phyloP scores from a whole-genome alignment of 352 stramenopile genomes.

The Pelagophyceae sp. region DNA sequence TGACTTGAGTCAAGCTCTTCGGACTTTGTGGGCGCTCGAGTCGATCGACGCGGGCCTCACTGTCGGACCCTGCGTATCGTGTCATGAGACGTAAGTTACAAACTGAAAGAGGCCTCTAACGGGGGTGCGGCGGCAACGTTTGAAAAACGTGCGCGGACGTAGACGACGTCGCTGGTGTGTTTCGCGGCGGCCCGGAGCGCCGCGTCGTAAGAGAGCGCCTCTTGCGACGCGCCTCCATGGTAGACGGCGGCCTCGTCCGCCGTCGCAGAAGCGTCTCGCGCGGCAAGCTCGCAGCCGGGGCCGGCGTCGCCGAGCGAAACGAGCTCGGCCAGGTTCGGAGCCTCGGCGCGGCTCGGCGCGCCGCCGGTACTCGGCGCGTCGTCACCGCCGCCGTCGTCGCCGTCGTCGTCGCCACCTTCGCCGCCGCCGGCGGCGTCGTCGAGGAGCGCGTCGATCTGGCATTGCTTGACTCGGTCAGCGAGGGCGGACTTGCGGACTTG shows the following conservation, averaged over 20 bases:
- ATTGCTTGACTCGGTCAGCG: background rate
- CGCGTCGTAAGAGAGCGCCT: background rate
- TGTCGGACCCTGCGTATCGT: no score
- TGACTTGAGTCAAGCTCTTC: no score
- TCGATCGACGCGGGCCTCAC: no score
- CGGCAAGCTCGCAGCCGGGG: background rate
- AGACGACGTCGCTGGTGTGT: background rate
- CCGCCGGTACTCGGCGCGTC: no score
- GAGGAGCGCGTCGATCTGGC: background rate
- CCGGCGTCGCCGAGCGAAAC: background rate
- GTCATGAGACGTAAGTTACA: no score
- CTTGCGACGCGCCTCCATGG: no score
- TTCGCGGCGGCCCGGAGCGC: background rate
- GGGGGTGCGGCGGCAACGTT: no score
- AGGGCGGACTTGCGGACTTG: slow-evolving; percentile 66
- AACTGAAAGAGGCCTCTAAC: no score
- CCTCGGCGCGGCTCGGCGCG: background rate
- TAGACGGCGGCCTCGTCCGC: background rate
- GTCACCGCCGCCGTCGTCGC: no score
- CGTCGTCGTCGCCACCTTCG: no score
- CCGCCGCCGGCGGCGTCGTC: background rate
- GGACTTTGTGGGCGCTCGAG: no score
- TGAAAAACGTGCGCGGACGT: no score
- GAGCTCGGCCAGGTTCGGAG: background rate
- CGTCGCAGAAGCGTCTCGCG: background rate